Evolutionary conservation across 306 rosid species (phyloP), one percentile per base, ranked within the genome.

Genomic region (Fagus crenata): DNA sequence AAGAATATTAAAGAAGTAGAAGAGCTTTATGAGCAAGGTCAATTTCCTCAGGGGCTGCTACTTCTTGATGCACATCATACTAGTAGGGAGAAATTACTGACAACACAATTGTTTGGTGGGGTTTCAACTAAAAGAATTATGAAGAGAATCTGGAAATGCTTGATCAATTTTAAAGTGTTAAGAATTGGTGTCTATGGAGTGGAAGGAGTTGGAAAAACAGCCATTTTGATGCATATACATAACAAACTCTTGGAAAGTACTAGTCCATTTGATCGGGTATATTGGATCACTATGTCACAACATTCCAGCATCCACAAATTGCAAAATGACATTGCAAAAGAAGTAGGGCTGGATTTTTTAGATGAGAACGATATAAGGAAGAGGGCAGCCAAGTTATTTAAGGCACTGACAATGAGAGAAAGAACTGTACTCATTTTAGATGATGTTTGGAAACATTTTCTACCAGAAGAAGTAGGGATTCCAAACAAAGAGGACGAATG

Each of bases 141-240:
- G 12, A 4, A 37, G 18, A 75, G 2, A 73, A 85, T 85, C n/a
- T 41, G 67, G 63, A 4, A 6, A 0, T 68, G 72, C 36, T 4
- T 75, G 3, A 14, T 0, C 36, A 67, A 72, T 33, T 72, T 58
- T 0, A 1, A 22, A 41, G 78, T 72, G 22, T 43, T 12, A 6
- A 51, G 0, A 71, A 59, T 83, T 68, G 85, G 83, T 0, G 1
- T 84, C 2, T 13, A 65, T 51, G 87, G 87, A 41, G 81, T 76
- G 74, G 87, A 78, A 1, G 86, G 90, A 7, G 74, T 78, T 6
- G 87, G 89, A 0, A 86, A 86, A 75, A 83, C 87, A 36, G 53
- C 71, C 2, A 28, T 86, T 3, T 77, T 75, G 13, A 68, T 43
- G 6, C 75, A 72, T 8, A 13, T 86, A 5, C 36, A 67, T 56